phyloP scores from a whole-genome alignment of 2,329 filamentous ascomycete genomes.

The Trichoderma endophyticum region DNA sequence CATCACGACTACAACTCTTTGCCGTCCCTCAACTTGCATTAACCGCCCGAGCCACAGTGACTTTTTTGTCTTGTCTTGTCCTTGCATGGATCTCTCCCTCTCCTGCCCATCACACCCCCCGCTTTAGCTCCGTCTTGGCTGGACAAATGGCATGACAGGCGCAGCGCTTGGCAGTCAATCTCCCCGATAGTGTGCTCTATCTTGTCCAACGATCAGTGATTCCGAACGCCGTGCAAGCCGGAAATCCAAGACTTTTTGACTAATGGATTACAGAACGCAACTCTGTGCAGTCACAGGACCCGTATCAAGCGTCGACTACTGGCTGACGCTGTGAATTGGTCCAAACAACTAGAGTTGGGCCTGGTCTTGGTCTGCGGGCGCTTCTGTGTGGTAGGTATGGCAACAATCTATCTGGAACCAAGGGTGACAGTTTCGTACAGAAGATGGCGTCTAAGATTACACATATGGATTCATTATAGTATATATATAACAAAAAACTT shows the following conservation, averaged over 20 bases:
- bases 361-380: background rate
- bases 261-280: background rate
- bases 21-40: background rate
- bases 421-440: background rate
- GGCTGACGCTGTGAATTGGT: background rate
- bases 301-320: background rate
- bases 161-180: background rate
- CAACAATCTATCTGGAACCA: background rate
- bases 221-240: constrained; percentile 1
- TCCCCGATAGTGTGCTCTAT: background rate
- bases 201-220: background rate
- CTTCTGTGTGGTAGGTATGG: background rate
- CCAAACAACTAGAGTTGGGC: background rate
- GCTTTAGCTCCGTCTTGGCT: background rate
- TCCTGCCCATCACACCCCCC: background rate
- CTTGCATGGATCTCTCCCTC: background rate
- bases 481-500: background rate
- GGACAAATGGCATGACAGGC: background rate
- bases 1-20: background rate
- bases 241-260: background rate
- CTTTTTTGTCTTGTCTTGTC: background rate
- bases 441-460: background rate
- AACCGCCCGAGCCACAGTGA: background rate
- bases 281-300: background rate
- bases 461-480: background rate